Evolutionary conservation across 768 basidiomycete species (phyloP).

Genomic region (Xanthoconium purpureum): DNA sequence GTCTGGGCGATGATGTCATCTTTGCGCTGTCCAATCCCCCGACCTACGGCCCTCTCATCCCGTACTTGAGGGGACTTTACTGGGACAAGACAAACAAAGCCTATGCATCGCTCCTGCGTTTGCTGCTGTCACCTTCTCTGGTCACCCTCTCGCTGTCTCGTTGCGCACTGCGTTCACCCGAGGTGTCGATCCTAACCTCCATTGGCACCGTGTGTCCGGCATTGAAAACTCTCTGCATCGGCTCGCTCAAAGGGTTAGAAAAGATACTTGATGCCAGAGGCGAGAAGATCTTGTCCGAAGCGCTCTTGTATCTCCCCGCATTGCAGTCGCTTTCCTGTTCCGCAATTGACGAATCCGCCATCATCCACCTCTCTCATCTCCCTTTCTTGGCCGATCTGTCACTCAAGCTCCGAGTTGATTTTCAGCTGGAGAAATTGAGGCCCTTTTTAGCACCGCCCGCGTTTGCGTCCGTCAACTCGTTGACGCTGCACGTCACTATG

Average conservation of each 20-base stretch:
- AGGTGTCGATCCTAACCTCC: constrained; percentile 18
- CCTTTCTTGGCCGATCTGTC: constrained; percentile 14
- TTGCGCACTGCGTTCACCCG: constrained; percentile 12
- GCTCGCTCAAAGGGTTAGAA: background rate
- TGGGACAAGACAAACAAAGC: constrained; percentile 17
- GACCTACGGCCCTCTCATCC: constrained; percentile 18
- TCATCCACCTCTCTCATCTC: constrained; percentile 24
- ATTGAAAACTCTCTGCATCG: constrained; percentile 13
- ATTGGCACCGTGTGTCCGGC: constrained; percentile 22
- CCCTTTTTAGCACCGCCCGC: constrained; percentile 11
- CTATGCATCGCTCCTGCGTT: constrained; percentile 19
- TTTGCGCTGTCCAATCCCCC: constrained; percentile 27
- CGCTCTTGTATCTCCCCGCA: constrained; percentile 16
- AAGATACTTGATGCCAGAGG: constrained; percentile 9
- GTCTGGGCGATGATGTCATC: constrained; percentile 20
- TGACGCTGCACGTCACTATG: constrained; percentile 6
- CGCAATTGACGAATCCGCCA: constrained; percentile 19
- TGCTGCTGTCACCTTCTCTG: constrained; percentile 23
- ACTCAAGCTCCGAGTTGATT: constrained; percentile 12
- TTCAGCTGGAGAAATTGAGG: constrained; percentile 13
- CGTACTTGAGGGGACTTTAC: constrained; percentile 17
- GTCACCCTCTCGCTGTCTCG: constrained; percentile 9
- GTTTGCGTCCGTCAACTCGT: constrained; percentile 12
- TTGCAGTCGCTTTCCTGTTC: constrained; percentile 18
- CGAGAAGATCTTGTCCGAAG: constrained; percentile 21